Conservation (phyloP, 495 filamentous ascomycete species). For the Aspergillus bridgeri region DNA sequence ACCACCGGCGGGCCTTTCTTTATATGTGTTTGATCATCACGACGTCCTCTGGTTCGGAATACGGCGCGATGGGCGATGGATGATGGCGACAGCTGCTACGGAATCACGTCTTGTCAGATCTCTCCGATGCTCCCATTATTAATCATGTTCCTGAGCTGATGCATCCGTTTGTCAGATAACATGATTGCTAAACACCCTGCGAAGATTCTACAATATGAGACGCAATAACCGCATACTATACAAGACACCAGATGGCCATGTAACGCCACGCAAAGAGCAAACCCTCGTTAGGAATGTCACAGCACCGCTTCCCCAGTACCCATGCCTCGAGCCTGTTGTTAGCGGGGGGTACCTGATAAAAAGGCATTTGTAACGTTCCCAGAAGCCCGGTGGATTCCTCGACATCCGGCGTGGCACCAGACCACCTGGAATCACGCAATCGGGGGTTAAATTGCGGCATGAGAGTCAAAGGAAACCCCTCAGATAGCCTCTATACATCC, state of each 20-base stretch:
- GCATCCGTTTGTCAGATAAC: background rate
- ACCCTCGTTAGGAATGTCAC: too few species aligned
- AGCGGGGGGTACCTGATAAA: background rate
- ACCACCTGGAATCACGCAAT: background rate
- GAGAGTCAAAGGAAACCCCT: background rate
- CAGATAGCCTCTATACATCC: too few species aligned
- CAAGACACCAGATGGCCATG: background rate
- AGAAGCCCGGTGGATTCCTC: background rate
- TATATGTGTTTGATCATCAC: background rate
- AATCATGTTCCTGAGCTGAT: background rate
- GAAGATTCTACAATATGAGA: background rate
- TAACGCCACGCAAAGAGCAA: background rate
- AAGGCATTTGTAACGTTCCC: background rate
- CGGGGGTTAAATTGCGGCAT: background rate
- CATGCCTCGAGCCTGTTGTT: background rate
- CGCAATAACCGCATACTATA: background rate
- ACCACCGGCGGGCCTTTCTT: background rate
- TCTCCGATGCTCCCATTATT: background rate
- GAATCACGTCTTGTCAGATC: background rate
- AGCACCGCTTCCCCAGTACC: background rate
- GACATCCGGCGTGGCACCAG: background rate
- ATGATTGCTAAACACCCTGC: background rate
- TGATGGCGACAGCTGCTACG: background rate
- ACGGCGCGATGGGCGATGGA: background rate
- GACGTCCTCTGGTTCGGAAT: background rate